Evolutionary conservation across 129 eudicot genomes (phyloP), one percentile per base, ranked within the genome.

Genomic region (Chrysanthemum lavandulifolium): DNA sequence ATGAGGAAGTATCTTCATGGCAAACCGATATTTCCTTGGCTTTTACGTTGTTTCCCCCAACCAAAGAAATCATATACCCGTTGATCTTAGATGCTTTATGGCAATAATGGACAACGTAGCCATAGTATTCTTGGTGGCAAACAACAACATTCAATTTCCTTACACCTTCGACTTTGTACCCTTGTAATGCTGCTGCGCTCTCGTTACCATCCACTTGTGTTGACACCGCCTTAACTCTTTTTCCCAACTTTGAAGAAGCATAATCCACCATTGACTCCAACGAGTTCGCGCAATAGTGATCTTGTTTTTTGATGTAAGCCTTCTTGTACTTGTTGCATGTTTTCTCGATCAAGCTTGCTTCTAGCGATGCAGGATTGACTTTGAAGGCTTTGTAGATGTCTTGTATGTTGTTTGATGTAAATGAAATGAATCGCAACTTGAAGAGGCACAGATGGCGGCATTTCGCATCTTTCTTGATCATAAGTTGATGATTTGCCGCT

Each of bases 321-420:
- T 63, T 63, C 23, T 63, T 13, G 36, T 51, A 63, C 13, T 31
- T 13, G 23, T 63, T 7, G 23, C 33, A 13, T 0, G 68, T 63
- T 63, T 33, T 63, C 68, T 33, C 15, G 51, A n/a, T 63, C 2
- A 33, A 36, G 1, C 36, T 36, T 63, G 50, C 68, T 63, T 63
- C 68, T 31, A 63, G 9, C 5, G 68, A 63, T 10, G n/a, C 51
- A 9, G 68, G 68, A 19, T 3, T 63, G 16, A 63, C 50, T 63
- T 67, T 67, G 60, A 74, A 74, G 4, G 33, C 31, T 15, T 72
- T 36, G 1, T 82, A 73, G 53, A 86, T 86, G 10, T 75, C 68
- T 16, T 83, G 65, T 12, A 86, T 14, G n/a, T 27, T 83, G 67
- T 62, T 74, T 11, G 81, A 76, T 36, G 83, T 61, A 77, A 86